These are phyloP conservation scores for Diophrys sp. DNA, from an alignment of 73 alveolate species.

Conservation along the genomic window DNA sequence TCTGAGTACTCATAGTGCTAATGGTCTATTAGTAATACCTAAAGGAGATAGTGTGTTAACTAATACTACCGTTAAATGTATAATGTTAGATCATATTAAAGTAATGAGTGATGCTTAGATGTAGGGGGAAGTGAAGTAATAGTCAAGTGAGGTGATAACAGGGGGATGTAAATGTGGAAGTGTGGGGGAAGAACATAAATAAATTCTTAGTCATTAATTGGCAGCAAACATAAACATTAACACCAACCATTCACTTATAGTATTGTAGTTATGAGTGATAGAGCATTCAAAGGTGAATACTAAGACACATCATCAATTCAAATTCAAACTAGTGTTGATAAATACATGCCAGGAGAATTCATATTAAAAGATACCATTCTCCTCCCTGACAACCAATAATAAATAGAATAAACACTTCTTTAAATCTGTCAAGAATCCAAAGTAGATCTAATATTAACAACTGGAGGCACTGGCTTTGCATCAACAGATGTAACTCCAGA, in stretches of 20 bases:
- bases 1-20: conserved; percentile 53
- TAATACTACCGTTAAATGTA: background rate
- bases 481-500: conserved; percentile 81
- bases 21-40: conserved; percentile 58
- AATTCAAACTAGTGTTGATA: background rate
- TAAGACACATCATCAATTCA: conserved; percentile 6
- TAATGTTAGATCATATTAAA: background rate
- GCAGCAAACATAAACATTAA: no score
- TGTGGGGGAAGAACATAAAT: background rate
- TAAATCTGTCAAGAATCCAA: background rate
- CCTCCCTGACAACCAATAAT: conserved; percentile 20
- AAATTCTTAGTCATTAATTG: conserved; percentile 1
- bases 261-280: conserved; percentile 34
- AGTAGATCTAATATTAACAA: conserved; percentile 53
- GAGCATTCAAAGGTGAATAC: conserved; percentile 38
- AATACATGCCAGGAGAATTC: background rate
- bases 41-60: background rate
- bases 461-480: conserved; percentile 78
- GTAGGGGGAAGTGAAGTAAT: background rate
- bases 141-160: background rate
- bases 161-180: background rate
- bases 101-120: background rate
- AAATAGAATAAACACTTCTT: background rate
- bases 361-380: background rate
- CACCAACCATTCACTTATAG: conserved; percentile 24